These are phyloP conservation scores for Pythium diclinum DNA, from an alignment of 352 stramenopile species.

Conservation along the genomic window DNA sequence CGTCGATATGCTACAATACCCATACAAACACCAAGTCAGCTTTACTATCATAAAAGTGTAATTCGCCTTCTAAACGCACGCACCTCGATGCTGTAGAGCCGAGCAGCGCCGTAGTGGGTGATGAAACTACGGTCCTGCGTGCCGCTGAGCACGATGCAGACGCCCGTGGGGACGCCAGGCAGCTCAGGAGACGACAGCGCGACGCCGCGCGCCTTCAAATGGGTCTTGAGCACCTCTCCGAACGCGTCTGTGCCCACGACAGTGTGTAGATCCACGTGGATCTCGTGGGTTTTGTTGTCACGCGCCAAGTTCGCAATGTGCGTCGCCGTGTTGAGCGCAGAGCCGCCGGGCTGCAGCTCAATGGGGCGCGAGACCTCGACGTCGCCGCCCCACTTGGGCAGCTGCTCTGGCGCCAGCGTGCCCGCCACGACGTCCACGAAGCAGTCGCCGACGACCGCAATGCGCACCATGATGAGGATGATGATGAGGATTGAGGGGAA, in stretches of 20 bases:
- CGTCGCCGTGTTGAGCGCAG: constrained; percentile 80
- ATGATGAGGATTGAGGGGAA: background rate
- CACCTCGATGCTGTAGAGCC: constrained; percentile 60
- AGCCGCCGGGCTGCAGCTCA: constrained; percentile 74
- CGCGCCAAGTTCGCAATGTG: constrained; percentile 61
- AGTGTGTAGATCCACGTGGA: constrained; percentile 56
- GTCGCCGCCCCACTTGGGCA: constrained; percentile 78
- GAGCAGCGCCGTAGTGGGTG: constrained; percentile 73
- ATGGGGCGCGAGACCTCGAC: constrained; percentile 66
- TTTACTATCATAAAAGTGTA: no score
- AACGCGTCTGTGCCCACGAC: constrained; percentile 42
- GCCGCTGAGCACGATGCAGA: constrained; percentile 79
- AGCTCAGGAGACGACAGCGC: constrained; percentile 44
- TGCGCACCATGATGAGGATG: background rate
- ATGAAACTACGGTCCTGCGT: constrained; percentile 77
- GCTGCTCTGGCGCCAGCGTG: constrained; percentile 53
- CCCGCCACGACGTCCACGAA: constrained; percentile 69
- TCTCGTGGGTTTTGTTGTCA: constrained; percentile 23
- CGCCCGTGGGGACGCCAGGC: constrained; percentile 45
- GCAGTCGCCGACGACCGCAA: constrained; percentile 26
- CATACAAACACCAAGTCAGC: no score
- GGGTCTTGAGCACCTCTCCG: constrained; percentile 27
- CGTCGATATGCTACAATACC: constrained; percentile 52
- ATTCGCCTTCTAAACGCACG: background rate
- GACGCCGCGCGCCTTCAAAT: constrained; percentile 41